A percentile compares a stretch with the other conserved stretches of the same genome.
Conservation (phyloP, 106 monocot genomes). For the Narthecium ossifragum region DNA sequence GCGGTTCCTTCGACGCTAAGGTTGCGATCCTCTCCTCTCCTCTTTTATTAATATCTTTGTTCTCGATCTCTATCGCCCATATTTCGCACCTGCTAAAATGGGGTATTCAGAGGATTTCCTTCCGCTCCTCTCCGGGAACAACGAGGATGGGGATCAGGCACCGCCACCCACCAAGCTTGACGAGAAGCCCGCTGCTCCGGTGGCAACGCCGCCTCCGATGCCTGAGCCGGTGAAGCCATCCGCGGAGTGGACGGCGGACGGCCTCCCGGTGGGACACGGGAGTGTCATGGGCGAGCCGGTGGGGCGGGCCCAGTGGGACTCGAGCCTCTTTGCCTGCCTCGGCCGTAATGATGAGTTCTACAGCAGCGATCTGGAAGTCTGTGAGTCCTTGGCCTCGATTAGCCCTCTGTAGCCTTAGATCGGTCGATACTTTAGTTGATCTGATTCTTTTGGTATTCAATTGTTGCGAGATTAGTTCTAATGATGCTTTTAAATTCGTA, state of each 20-base stretch:
- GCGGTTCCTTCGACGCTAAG: not conserved
- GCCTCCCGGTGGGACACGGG: conserved; percentile 28
- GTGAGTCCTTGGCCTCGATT: conserved; percentile 56
- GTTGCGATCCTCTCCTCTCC: not conserved
- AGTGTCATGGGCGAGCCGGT: conserved; percentile 38
- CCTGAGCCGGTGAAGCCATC: not conserved
- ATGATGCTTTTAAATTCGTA: too few relatives aligned
- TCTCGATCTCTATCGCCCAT: not conserved
- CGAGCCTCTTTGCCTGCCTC: conserved; percentile 58
- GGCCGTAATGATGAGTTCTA: conserved; percentile 84
- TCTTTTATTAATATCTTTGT: not conserved
- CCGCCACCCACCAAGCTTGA: not conserved
- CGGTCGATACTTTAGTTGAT: too few relatives aligned
- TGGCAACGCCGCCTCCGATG: not conserved
- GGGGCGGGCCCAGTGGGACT: conserved; percentile 48
- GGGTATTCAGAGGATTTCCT: not conserved
- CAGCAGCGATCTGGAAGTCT: conserved; percentile 94
- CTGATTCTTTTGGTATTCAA: too few relatives aligned
- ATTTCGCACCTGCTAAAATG: not conserved
- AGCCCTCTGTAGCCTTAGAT: too few relatives aligned
- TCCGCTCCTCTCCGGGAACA: not conserved
- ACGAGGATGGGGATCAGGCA: not conserved
- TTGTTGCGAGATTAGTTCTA: too few relatives aligned
- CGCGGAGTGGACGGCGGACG: conserved; percentile 40
- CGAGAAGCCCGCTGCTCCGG: not conserved